Base-by-base conservation (phyloP, 192 early-diverging fungal genomes). In the Funneliformis mosseae region DNA sequence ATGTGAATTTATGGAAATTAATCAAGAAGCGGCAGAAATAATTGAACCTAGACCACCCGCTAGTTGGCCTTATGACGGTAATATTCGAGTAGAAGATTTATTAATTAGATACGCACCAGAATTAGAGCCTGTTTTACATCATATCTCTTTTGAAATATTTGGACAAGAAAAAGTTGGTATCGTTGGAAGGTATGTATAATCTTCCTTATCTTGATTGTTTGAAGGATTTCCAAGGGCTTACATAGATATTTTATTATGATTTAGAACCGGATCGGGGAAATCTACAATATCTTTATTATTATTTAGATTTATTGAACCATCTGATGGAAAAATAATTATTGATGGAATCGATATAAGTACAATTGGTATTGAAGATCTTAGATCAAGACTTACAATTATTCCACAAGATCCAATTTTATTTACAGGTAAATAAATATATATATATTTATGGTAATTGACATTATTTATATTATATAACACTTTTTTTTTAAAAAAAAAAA, bases 161-260 rank as follows among this genome's bases (percentile, higher is more conserved):
- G 88, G 92, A 4, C 74, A 84, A 33, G 89, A 90, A 83, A 96
- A 96, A 81, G 92, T 99, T 81, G 97, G 96, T 45, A 93, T 98
- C 63, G 95, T 97, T 55, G 97, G 97, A 8, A 90, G 97, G 10
- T 55, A n/a, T 27, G 12, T 75, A 14, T 14, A 12, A 12, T 64
- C 89, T 3, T 92, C 90, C 41, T 62, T 6, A 25, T n/a, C 7
- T 39, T n/a, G 0, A 18, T 11, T 42, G n/a, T 77, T 59, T 28
- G 23, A 28, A 27, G 8, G 12, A 28, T n/a, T 5, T 66, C 28
- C 28, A 66, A 66, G 28, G 8, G 8, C 0, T 5, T 39, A 18
- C 0, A 38, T 25, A n/a, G 42, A 70, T 70, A 42, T 23, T 39
- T 41, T 21, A 5, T 5, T 33, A 33, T 3, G 33, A 33, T 59